Percentiles rank a stretch among this genome's conserved stretches.
These are phyloP conservation scores for Alternaria atra DNA, from an alignment of 2,329 filamentous ascomycete species.

Conservation along the genomic window DNA sequence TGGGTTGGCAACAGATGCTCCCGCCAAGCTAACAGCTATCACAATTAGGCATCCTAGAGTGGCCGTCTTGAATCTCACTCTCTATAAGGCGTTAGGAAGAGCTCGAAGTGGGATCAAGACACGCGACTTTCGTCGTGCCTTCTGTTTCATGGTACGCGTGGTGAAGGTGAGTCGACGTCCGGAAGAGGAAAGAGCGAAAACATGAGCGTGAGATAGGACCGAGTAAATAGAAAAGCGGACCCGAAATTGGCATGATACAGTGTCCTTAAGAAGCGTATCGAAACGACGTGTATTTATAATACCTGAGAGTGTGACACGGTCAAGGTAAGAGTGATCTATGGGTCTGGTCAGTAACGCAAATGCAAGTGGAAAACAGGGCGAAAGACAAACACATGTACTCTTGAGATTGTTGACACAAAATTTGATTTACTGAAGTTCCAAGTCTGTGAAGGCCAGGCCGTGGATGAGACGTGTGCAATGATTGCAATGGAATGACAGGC, in stretches of 20 bases:
- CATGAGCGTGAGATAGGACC: neutral
- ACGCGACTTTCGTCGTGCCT: constrained; percentile 9
- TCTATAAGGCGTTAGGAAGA: neutral
- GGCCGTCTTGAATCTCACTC: neutral
- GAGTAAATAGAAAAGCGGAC: neutral
- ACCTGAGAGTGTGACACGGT: neutral
- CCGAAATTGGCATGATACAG: neutral
- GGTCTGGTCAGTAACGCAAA: neutral
- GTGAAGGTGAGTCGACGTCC: constrained; percentile 8
- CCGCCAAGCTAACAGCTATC: constrained; percentile 12
- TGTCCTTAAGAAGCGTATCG: neutral
- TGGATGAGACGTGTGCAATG: neutral
- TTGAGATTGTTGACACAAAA: neutral
- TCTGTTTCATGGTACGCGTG: constrained; percentile 3
- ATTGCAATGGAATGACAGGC: neutral
- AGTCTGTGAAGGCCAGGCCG: neutral
- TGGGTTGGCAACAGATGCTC: neutral
- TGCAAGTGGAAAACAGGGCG: neutral
- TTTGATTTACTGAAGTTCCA: neutral
- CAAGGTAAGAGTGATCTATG: neutral
- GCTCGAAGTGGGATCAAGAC: constrained; percentile 2
- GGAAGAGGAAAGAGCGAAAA: constrained; percentile 1
- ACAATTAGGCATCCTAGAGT: neutral
- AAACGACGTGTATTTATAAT: neutral
- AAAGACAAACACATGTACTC: neutral